Conservation (phyloP, 495 filamentous ascomycete species). For the Oidiodendron maius region DNA sequence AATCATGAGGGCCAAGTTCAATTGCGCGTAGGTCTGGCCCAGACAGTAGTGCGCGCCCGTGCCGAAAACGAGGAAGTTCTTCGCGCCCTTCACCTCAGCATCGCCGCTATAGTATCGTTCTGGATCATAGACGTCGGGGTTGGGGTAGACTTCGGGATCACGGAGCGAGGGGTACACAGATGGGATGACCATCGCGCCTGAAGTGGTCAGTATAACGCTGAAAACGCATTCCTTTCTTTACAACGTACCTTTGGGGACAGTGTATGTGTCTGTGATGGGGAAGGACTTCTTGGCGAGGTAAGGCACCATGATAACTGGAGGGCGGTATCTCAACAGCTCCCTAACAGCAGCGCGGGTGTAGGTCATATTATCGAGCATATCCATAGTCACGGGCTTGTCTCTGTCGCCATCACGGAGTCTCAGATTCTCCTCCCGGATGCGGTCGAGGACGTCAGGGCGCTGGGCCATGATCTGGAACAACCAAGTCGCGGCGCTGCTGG, state of each 20-base stretch:
- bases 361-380: slow-evolving; percentile 79
- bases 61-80: slow-evolving; percentile 98
- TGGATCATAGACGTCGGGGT: slow-evolving; percentile 83
- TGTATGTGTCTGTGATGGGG: slow-evolving; percentile 87
- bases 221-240: too few relatives aligned
- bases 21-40: slow-evolving; percentile 84
- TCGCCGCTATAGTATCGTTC: slow-evolving; percentile 89
- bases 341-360: slow-evolving; percentile 93
- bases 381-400: slow-evolving; percentile 66
- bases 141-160: slow-evolving; percentile 86
- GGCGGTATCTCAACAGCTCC: slow-evolving; percentile 90
- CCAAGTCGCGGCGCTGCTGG: slow-evolving; percentile 88
- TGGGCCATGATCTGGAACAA: slow-evolving; percentile 94
- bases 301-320: slow-evolving; percentile 96
- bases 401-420: slow-evolving; percentile 70
- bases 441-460: slow-evolving; percentile 83
- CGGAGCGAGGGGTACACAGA: slow-evolving; percentile 86
- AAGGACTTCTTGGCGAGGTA: slow-evolving; percentile 94
- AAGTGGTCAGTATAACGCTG: too few relatives aligned
- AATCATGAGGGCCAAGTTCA: slow-evolving; percentile 85
- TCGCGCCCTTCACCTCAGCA: slow-evolving; percentile 78
- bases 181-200: slow-evolving; percentile 87
- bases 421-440: slow-evolving; percentile 88
- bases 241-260: slow-evolving; percentile 67
- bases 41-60: slow-evolving; percentile 96